Evolutionary conservation across 208 protist genomes (phyloP).

Genomic region (Crithidia mellificae): DNA sequence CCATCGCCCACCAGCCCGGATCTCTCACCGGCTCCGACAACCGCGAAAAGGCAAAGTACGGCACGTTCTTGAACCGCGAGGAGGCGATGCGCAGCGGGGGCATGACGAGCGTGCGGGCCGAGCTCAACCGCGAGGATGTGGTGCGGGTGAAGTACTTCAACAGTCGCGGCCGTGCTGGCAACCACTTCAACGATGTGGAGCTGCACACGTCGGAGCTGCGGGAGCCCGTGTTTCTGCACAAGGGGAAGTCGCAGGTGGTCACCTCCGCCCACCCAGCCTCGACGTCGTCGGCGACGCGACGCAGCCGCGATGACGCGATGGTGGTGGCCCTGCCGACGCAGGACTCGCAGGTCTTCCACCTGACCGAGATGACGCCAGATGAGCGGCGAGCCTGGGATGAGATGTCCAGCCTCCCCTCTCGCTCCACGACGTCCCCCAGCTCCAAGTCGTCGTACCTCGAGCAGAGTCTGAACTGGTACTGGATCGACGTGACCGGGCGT

Average conservation of each 20-base stretch:
- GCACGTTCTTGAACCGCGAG: constrained; percentile 40
- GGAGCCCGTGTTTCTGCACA: constrained; percentile 54
- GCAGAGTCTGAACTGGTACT: constrained; percentile 90
- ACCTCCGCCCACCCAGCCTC: not conserved
- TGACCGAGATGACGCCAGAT: constrained; percentile 27
- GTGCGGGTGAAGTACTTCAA: constrained; percentile 83
- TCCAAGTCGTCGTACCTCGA: constrained; percentile 58
- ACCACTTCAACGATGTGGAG: constrained; percentile 65
- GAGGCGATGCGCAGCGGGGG: constrained; percentile 16
- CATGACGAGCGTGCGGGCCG: constrained; percentile 12
- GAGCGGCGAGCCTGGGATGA: constrained; percentile 41
- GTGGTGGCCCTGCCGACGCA: constrained; percentile 7
- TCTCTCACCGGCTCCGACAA: constrained; percentile 7
- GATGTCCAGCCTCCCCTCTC: constrained; percentile 19
- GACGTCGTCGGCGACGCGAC: not conserved
- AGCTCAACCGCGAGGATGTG: constrained; percentile 46
- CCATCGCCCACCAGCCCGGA: not conserved
- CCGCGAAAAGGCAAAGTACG: constrained; percentile 43
- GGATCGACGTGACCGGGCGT: constrained; percentile 80
- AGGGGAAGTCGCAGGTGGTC: constrained; percentile 36
- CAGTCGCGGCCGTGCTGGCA: constrained; percentile 60
- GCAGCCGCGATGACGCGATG: not conserved
- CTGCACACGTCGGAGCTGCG: constrained; percentile 65
- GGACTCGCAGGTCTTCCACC: constrained; percentile 19
- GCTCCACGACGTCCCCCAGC: constrained; percentile 22